These are phyloP conservation scores for Lathyrus sativus DNA, from an alignment of 306 rosid genomes.

Conservation along the genomic window DNA sequence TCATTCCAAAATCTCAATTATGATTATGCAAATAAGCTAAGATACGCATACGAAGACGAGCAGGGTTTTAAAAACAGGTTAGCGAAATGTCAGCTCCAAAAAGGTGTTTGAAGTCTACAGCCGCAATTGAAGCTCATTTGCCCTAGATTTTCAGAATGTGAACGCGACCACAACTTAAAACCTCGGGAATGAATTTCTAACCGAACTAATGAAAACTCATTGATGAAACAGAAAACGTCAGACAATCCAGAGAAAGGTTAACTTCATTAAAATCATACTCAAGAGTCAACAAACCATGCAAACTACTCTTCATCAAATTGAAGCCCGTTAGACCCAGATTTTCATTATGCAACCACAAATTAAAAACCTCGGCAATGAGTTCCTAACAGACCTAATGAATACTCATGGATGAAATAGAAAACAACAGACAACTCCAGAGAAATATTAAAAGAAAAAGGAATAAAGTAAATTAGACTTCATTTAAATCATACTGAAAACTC, in stretches of 20 bases:
- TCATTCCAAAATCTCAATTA: neutral
- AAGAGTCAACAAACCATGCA: constrained; percentile 26
- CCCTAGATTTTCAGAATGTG: neutral
- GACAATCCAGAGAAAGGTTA: neutral
- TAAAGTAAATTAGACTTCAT: constrained; percentile 15
- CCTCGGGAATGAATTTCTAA: neutral
- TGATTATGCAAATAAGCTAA: neutral
- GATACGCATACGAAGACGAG: neutral
- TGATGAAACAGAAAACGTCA: constrained; percentile 15
- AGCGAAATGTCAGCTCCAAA: neutral
- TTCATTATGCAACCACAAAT: neutral
- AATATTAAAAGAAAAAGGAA: neutral
- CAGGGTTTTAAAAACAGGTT: neutral
- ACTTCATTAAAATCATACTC: constrained; percentile 9
- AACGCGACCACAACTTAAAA: neutral
- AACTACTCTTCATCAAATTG: constrained; percentile 10
- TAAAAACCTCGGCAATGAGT: neutral
- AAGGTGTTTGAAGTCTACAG: constrained; percentile 1
- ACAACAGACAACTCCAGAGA: neutral
- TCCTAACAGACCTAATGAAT: neutral
- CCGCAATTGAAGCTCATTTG: neutral
- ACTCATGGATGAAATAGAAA: constrained; percentile 21
- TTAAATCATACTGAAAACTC: constrained; percentile 9
- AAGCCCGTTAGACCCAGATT: neutral
- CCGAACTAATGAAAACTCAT: neutral